Evolutionary conservation across 1,284 basidiomycete species (phyloP), one percentile per base, ranked within the genome.

Genomic region (Ganoderma meredithae): DNA sequence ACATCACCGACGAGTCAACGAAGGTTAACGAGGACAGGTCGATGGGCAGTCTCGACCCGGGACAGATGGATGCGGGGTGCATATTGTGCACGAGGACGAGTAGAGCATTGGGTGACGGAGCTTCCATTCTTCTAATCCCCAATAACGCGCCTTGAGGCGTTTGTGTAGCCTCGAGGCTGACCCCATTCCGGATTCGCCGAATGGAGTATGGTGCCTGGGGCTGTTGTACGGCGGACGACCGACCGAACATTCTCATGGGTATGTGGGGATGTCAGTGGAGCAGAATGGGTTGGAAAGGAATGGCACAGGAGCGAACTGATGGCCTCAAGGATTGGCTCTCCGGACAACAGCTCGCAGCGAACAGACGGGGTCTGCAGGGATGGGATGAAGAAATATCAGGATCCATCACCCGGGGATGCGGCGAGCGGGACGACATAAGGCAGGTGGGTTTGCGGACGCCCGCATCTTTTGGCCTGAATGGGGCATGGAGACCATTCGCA

Each of bases 401-500:
- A 71, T 71, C 70, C 69, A 68, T 68, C 70, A 71, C 33, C 68
- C 67, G 65, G 70, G 53, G 43, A 39, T 60, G 55, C 65, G 67
- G 67, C 63, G 60, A 58, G 67, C 65, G 60, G 64, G 33, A 58
- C 55, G 44, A 60, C 47, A 49, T 39, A 58, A 49, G 19, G 25
- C 43, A 58, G 19, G 44, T 12, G 22, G 59, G 62, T 36, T n/a
- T 17, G 44, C 60, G 58, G 64, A 43, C 17, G 41, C 17, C 66
- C 71, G 71, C 72, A 66, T 60, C 33, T 71, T 69, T 71, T 69
- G 68, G 58, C 70, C 67, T 41, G 49, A 53, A 67, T 39, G 13
- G 67, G 66, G 64, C 71, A 70, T 73, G 64, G 72, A 71, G 52
- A 75, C 71, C 62, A 68, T 65, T 73, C 72, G 65, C 74, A 74